These are phyloP conservation scores for Aphanomyces stellatus DNA, from an alignment of 352 stramenopile genomes.

Conservation along the genomic window DNA sequence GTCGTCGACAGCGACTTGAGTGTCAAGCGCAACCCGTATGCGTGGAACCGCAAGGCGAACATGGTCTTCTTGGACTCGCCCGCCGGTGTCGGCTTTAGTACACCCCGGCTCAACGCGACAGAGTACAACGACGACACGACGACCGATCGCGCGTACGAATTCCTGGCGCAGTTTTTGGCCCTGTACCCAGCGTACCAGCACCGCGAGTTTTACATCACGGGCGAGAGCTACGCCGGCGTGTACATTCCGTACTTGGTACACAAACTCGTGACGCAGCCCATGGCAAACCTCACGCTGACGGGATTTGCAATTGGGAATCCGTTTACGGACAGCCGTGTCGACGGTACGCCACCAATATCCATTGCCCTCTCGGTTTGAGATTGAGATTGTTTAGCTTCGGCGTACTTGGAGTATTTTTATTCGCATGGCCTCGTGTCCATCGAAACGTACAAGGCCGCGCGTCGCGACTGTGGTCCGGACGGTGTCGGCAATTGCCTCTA, in stretches of 20 bases:
- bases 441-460: slow-evolving; percentile 47
- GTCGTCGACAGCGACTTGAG: too few relatives aligned
- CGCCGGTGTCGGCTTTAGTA: slow-evolving; percentile 76
- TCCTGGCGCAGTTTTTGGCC: slow-evolving; percentile 34
- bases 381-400: not conserved
- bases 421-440: slow-evolving; percentile 65
- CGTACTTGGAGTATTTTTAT: slow-evolving; percentile 34
- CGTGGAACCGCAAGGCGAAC: slow-evolving; percentile 67
- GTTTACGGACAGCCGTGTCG: slow-evolving; percentile 11
- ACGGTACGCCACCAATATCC: slow-evolving; percentile 6
- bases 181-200: slow-evolving; percentile 40
- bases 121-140: slow-evolving; percentile 24
- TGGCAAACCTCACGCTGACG: slow-evolving; percentile 24
- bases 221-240: slow-evolving; percentile 29
- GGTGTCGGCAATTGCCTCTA: slow-evolving; percentile 30
- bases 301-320: slow-evolving; percentile 54
- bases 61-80: slow-evolving; percentile 85
- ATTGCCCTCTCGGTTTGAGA: too few relatives aligned
- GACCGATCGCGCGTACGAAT: not conserved
- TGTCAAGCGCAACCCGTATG: too few relatives aligned
- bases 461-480: not conserved
- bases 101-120: slow-evolving; percentile 32
- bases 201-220: slow-evolving; percentile 35
- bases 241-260: slow-evolving; percentile 20
- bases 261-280: not conserved